Conservation (phyloP, 306 rosid genomes). For the Trifolium dubium region DNA sequence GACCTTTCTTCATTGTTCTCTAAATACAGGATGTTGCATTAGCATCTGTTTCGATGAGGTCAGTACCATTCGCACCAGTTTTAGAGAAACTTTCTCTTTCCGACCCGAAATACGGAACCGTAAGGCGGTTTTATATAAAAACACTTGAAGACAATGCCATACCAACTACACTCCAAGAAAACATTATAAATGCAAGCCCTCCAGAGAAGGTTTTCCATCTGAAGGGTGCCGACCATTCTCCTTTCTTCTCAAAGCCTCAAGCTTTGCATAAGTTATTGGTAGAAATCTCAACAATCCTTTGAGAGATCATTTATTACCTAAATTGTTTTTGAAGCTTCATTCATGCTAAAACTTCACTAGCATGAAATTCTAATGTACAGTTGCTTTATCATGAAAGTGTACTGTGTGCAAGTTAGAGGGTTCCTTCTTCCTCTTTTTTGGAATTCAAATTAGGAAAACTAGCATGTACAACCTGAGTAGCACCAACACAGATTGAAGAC, state of each 20-base stretch:
- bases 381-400: constrained; percentile 22
- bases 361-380: constrained; percentile 48
- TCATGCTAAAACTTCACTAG: constrained; percentile 30
- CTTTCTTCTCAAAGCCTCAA: constrained; percentile 97
- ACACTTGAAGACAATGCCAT: constrained; percentile 93
- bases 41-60: constrained; percentile 95
- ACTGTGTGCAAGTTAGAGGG: not conserved
- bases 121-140: constrained; percentile 81
- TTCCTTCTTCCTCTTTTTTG: constrained; percentile 6
- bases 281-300: constrained; percentile 73
- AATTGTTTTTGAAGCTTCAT: constrained; percentile 38
- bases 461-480: not conserved
- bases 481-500: not conserved
- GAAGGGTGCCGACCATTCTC: constrained; percentile 94
- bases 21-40: constrained; percentile 78
- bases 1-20: constrained; percentile 39
- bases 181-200: constrained; percentile 74
- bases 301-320: constrained; percentile 42
- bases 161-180: constrained; percentile 70
- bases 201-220: constrained; percentile 75
- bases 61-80: constrained; percentile 83
- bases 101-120: constrained; percentile 74
- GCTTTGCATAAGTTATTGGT: constrained; percentile 87
- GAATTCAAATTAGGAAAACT: not conserved
- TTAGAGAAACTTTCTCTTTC: constrained; percentile 83